Evolutionary conservation across 345 rosid genomes (phyloP).

Genomic region (Lumnitzera racemosa): DNA sequence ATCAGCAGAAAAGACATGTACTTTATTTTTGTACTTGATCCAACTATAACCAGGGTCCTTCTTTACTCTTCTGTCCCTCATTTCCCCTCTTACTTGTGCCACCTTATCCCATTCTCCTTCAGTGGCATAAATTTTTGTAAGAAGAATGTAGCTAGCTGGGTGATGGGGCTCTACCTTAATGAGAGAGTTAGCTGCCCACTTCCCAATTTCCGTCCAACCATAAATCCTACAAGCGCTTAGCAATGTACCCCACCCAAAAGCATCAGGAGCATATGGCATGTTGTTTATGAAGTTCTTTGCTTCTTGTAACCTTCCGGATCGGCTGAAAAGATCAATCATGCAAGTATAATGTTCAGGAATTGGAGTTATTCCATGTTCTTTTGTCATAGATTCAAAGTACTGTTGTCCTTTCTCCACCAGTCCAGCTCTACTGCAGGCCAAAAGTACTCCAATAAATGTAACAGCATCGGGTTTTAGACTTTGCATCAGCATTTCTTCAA

Average conservation of each 20-base stretch:
- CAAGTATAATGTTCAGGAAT: conserved; percentile 71
- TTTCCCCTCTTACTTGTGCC: conserved; percentile 53
- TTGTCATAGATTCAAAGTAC: conserved; percentile 61
- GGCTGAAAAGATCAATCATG: conserved; percentile 87
- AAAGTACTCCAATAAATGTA: conserved; percentile 75
- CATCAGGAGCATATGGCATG: conserved; percentile 80
- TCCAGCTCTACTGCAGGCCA: conserved; percentile 94
- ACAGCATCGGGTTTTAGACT: conserved; percentile 83
- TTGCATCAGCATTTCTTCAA: conserved; percentile 58
- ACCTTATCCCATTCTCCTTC: conserved; percentile 64
- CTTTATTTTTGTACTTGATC: conserved; percentile 68
- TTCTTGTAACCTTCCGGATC: conserved; percentile 82
- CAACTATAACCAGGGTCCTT: conserved; percentile 95
- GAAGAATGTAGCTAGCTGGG: conserved; percentile 73
- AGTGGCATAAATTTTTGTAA: conserved; percentile 70
- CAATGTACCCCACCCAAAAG: conserved; percentile 82
- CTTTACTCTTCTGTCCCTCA: conserved; percentile 64
- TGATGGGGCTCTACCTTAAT: conserved; percentile 64
- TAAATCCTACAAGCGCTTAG: conserved; percentile 75
- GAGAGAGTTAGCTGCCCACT: conserved; percentile 82
- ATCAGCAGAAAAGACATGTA: conserved; percentile 71
- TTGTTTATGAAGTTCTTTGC: conserved; percentile 55
- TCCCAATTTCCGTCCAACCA: conserved; percentile 63
- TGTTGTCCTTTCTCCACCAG: conserved; percentile 64
- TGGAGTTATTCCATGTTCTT: conserved; percentile 51